Evolutionary conservation across 805 yeast genomes (phyloP).

Genomic region (Priceomyces castillae): DNA sequence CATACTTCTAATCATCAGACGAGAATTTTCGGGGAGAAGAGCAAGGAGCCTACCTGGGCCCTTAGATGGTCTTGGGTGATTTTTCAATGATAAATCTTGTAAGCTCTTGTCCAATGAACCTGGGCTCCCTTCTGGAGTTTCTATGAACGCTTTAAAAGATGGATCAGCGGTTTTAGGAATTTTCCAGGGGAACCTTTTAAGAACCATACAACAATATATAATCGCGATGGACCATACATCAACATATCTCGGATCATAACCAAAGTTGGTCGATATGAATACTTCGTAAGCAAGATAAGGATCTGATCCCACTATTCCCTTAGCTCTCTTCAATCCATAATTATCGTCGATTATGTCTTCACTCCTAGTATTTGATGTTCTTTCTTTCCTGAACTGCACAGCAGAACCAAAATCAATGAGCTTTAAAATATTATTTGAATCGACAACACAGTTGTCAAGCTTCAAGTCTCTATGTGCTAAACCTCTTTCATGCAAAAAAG

Average conservation of each 20-base stretch:
- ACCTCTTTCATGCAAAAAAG: constrained; percentile 75
- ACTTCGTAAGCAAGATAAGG: constrained; percentile 96
- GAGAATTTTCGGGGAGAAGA: constrained; percentile 64
- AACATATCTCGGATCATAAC: constrained; percentile 82
- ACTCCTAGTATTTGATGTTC: constrained; percentile 2
- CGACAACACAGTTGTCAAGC: constrained; percentile 89
- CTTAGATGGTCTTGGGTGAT: constrained; percentile 14
- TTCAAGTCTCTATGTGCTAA: constrained; percentile 92
- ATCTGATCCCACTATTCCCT: constrained; percentile 92
- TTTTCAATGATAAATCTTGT: constrained; percentile 13
- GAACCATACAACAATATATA: constrained; percentile 84
- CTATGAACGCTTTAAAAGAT: constrained; percentile 64
- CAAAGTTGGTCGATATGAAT: constrained; percentile 38
- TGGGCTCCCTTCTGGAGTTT: constrained; percentile 15
- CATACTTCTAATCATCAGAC: constrained; percentile 64
- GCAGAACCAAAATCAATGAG: constrained; percentile 94
- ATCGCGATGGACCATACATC: constrained; percentile 95
- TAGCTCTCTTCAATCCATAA: constrained; percentile 56
- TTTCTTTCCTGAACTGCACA: constrained; percentile 68
- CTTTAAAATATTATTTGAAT: constrained; percentile 69
- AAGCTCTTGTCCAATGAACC: constrained; percentile 6
- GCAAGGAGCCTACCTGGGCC: constrained; percentile 77
- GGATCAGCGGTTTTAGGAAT: constrained; percentile 77
- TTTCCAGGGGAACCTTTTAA: constrained; percentile 93
- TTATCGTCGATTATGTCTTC: constrained; percentile 37